Percentiles rank a stretch among this genome's conserved stretches.
phyloP scores from a whole-genome alignment of 2,329 filamentous ascomycete species.

The Delphinella strobiligena region DNA sequence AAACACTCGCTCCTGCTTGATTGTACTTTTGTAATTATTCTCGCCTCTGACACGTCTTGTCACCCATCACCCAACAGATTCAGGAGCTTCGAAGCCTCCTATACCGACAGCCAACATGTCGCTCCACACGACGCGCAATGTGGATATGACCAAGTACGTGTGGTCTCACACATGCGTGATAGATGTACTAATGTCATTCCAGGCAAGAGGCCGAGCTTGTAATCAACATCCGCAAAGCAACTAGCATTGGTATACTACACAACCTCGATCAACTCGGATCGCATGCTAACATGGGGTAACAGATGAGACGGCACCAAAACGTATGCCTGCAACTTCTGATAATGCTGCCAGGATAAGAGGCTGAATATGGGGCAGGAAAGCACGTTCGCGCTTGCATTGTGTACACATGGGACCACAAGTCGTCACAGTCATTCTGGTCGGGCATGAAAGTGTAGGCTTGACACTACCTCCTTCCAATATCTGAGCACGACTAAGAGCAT shows the following conservation, averaged over 20 bases:
- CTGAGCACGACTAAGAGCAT: slow-evolving; percentile 7
- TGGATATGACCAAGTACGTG: slow-evolving; percentile 50
- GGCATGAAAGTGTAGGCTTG: slow-evolving; percentile 92
- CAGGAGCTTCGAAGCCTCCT: too few species aligned
- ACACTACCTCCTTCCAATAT: slow-evolving; percentile 15
- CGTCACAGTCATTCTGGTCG: slow-evolving; percentile 86
- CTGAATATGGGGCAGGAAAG: slow-evolving; percentile 47
- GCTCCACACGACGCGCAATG: slow-evolving; percentile 37
- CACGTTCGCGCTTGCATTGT: slow-evolving; percentile 98
- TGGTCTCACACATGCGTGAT: slow-evolving; percentile 21
- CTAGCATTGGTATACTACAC: slow-evolving; percentile 41
- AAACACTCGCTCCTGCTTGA: background rate
- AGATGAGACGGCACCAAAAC: slow-evolving; percentile 57
- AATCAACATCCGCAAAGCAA: slow-evolving; percentile 57
- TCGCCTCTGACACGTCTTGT: too few species aligned
- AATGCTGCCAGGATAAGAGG: slow-evolving; percentile 9
- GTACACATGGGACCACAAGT: slow-evolving; percentile 99
- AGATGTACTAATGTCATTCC: slow-evolving; percentile 5
- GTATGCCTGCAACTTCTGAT: slow-evolving; percentile 28
- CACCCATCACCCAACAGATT: too few species aligned
- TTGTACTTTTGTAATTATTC: background rate
- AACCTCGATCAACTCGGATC: slow-evolving; percentile 7
- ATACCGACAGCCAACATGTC: slow-evolving; percentile 13
- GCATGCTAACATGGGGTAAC: slow-evolving; percentile 12
- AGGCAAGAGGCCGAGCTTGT: slow-evolving; percentile 53